Evolutionary conservation across 208 protist genomes (phyloP), one percentile per base, ranked within the genome.

Genomic region (Trypanosoma rangeli): DNA sequence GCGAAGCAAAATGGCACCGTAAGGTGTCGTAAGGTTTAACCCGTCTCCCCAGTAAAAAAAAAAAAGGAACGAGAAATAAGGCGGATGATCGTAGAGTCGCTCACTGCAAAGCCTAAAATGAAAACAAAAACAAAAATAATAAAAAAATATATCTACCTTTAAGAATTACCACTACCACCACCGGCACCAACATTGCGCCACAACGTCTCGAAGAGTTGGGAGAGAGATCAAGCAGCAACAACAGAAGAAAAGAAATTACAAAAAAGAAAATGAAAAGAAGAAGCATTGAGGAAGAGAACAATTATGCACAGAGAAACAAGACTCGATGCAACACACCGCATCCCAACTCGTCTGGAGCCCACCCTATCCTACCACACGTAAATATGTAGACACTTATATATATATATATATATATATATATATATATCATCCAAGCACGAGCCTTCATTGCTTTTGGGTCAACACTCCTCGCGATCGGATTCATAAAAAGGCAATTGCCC

Each of bases 191-290:
- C 42, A 20, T 16, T 46, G 8, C 1, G 15, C 42, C 42, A 46
- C 8, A 18, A 46, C 8, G 42, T 18, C 15, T 46, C 42, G 9
- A 70, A 22, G 26, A 67, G 33, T 48, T 29, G 44, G 9, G 39
- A 39, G 1, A 57, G 10, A 10, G 22, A 42, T 20, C 8, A 60
- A 50, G 20, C 46, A 39, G 64, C 42, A 12, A 67, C 35, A 16
- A 1, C 56, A 72, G 15, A 1, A 46, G 42, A 18, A 18, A 46
- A 46, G 3, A 46, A 46, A 46, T 46, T 46, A 46, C 13, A 46
- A 46, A 5, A 46, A 9, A 16, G 35, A 57, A 58, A 44, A 68
- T 37, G 70, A 76, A 72, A 72, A 71, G 63, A 76, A 62, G 8
- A 70, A 61, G 29, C 15, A 59, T 33, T 20, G 28, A 15, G 54